Conservation (phyloP, 176 grass and related monocot genomes). For the Paspalum notatum region DNA sequence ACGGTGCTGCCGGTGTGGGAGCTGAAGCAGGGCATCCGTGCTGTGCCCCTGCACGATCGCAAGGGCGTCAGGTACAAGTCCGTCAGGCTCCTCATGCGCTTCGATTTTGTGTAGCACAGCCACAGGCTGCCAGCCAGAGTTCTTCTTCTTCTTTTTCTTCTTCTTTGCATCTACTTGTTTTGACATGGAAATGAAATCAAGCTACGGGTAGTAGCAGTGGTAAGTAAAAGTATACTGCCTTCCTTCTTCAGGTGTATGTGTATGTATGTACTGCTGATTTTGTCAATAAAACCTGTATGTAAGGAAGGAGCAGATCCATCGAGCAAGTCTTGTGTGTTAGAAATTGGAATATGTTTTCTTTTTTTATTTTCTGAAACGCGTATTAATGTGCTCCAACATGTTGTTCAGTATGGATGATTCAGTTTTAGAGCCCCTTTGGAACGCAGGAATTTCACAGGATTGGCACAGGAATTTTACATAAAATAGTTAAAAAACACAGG, state of each 20-base stretch:
- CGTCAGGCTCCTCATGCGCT: slow-evolving; percentile 69
- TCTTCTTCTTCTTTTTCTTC: neutral
- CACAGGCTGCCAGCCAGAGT: neutral
- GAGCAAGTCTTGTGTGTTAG: neutral
- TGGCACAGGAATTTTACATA: too few relatives aligned
- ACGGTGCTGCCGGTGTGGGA: slow-evolving; percentile 69
- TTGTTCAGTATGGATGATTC: neutral
- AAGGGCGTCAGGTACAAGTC: slow-evolving; percentile 52
- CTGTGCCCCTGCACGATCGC: slow-evolving; percentile 63
- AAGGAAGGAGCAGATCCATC: neutral
- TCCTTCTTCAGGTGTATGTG: neutral
- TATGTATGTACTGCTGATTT: neutral
- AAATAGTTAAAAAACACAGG: too few relatives aligned
- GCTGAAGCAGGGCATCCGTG: slow-evolving; percentile 68
- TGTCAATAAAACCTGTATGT: neutral
- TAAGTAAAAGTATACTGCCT: too few relatives aligned
- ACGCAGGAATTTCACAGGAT: too few relatives aligned
- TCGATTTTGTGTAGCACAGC: slow-evolving; percentile 45
- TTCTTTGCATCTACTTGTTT: too few relatives aligned
- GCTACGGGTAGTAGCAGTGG: too few relatives aligned
- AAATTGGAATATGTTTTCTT: neutral
- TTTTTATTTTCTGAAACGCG: neutral
- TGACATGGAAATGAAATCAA: too few relatives aligned
- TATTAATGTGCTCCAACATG: neutral
- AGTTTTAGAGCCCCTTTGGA: too few relatives aligned